Evolutionary conservation across 805 yeast species (phyloP), one percentile per base, ranked within the genome.

Genomic region (Priceomyces castillae): DNA sequence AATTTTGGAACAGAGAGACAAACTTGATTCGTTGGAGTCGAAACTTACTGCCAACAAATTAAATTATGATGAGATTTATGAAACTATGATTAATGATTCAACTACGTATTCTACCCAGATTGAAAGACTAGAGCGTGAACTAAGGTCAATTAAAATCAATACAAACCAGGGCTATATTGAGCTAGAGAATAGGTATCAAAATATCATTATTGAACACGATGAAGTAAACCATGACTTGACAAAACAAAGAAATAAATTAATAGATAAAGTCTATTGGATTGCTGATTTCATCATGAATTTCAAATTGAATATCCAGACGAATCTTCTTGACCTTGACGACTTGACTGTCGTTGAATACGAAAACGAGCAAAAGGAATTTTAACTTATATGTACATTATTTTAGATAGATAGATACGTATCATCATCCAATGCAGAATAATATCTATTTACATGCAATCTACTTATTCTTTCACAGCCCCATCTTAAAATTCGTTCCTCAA

Each of bases 281-380:
- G 78, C 88, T 50, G 81, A 81, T 46, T 71, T 66, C 44, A 76
- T 82, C 17, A 75, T 84, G 39, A 75, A 71, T 38, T 83, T 87
- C 64, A 87, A 87, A 64, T 64, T 82, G 48, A 78, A 76, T 46
- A 74, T 86, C 35, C 92, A 86, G 57, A 71, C 75, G 16, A 74
- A 78, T 41, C 68, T 86, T 37, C 87, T 82, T 52, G 81, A 75
- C 30, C 69, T 81, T 47, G 84, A 81, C 51, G 65, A 60, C 33
- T 60, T 69, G 43, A 74, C 79, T 6, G 41, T 44, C 16, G 42
- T 46, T n/a, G 62, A 59, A 37, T 52, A 43, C 34, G 60, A 56
- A 39, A 47, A 48, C 14, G 56, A 53, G 40, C 44, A 41, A 37
- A 41, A 41, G 25, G 40, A 37, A 26, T 37, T 17, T 37, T 23